These are phyloP conservation scores for Aureobasidium namibiae DNA, from an alignment of 2,329 filamentous ascomycete genomes.

Conservation along the genomic window DNA sequence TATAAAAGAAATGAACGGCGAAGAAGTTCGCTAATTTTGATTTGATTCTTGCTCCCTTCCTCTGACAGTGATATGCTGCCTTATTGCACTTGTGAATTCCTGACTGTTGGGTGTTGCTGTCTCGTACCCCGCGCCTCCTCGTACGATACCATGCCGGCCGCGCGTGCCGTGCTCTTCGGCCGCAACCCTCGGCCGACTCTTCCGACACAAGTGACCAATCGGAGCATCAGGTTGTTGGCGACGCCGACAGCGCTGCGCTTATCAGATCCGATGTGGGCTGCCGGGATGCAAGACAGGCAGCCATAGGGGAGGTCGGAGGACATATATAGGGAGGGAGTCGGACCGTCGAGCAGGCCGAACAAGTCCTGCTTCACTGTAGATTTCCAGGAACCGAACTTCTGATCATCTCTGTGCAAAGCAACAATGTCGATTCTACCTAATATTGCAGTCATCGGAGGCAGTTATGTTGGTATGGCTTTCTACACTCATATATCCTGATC, in stretches of 20 bases:
- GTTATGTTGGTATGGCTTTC: background rate
- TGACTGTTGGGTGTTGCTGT: too few relatives aligned
- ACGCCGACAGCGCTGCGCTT: background rate
- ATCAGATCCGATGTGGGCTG: conserved; percentile 4
- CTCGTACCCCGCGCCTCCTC: too few relatives aligned
- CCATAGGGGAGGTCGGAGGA: background rate
- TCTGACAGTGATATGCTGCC: too few relatives aligned
- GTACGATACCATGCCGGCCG: too few relatives aligned
- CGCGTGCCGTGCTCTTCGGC: background rate
- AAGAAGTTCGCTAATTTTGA: background rate
- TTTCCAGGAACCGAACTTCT: background rate
- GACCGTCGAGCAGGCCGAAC: background rate
- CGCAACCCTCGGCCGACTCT: background rate
- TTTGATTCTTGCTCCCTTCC: background rate
- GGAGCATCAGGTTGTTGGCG: background rate
- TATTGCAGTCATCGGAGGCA: conserved; percentile 5
- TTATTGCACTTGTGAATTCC: too few relatives aligned
- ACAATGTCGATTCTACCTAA: background rate
- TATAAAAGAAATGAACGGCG: conserved; percentile 1
- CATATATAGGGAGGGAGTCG: background rate
- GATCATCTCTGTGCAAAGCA: background rate
- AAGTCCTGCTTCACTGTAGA: background rate
- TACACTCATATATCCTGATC: background rate
- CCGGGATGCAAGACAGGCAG: background rate
- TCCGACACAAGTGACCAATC: background rate